Evolutionary conservation across 208 protist genomes (phyloP), one percentile per base, ranked within the genome.

Genomic region (Trypanosoma cruzi): DNA sequence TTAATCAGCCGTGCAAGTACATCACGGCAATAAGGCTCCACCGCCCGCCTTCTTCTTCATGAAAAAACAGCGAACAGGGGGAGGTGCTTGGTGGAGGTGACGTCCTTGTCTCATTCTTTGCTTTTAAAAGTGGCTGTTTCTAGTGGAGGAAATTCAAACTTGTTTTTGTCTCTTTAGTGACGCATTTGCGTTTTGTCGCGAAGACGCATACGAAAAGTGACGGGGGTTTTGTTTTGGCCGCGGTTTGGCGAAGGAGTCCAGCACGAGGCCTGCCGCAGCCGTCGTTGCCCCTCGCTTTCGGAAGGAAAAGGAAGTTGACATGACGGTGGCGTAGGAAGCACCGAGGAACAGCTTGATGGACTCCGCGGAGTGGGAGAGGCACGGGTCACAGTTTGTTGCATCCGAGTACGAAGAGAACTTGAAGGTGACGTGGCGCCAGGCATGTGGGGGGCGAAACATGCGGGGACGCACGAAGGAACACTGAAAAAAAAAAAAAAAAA

Each of bases 151-250:
- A 46, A 40, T 7, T 7, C 20, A 22, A 52, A 13, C 42, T n/a
- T 13, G 42, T 31, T 49, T 20, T 56, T 36, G 69, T 61, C 11
- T 78, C 31, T 88, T 82, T 67, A 79, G 77, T 10, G 77, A 78
- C 22, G 64, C 77, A 28, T 62, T 92, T 8, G 64, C 71, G 29
- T 87, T 92, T n/a, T 63, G 72, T 92, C 49, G 50, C 68, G 4
- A 79, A 80, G 26, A 81, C 77, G 20, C 83, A 89, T 56, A 60
- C 74, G 55, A 76, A 72, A 59, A 88, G 83, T 64, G 89, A 92
- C 60, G 69, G 73, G 13, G 66, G 85, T n/a, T 92, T 92, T 71
- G 85, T n/a, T 92, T 92, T 67, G 83, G 86, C 37, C 70, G 77
- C 1, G 60, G 77, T 53, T 80, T 64, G 83, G 46, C 57, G 72